phyloP scores from a whole-genome alignment of 306 rosid species.

The Mimosa bimucronata region DNA sequence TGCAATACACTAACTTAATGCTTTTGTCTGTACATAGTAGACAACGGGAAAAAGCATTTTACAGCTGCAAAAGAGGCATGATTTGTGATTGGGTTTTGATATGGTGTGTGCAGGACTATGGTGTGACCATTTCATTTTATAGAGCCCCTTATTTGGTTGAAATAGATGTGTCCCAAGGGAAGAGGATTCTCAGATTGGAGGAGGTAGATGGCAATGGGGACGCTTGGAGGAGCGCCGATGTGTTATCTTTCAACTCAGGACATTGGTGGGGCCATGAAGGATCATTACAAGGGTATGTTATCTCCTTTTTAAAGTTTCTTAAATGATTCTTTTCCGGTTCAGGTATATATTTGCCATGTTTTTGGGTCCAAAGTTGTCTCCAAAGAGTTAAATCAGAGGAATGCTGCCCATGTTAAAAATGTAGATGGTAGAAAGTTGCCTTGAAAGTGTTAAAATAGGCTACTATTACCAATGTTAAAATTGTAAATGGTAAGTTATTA shows the following conservation, averaged over 20 bases:
- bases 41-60: slow-evolving; percentile 31
- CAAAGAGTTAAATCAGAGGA: too few species aligned
- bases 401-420: too few species aligned
- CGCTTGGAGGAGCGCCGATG: slow-evolving; percentile 64
- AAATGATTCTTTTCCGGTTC: too few species aligned
- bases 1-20: slow-evolving; percentile 38
- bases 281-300: slow-evolving; percentile 66
- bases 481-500: too few species aligned
- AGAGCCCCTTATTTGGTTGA: slow-evolving; percentile 80
- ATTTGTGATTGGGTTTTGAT: slow-evolving; percentile 38
- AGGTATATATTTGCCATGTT: too few species aligned
- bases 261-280: slow-evolving; percentile 93
- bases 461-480: too few species aligned
- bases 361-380: too few species aligned
- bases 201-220: slow-evolving; percentile 59
- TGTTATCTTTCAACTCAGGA: slow-evolving; percentile 79
- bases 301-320: not conserved
- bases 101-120: slow-evolving; percentile 67
- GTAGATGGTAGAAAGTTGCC: too few species aligned
- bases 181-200: slow-evolving; percentile 65
- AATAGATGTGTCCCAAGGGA: slow-evolving; percentile 64
- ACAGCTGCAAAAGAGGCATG: slow-evolving; percentile 15
- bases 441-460: too few species aligned
- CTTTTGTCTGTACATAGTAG: slow-evolving; percentile 35
- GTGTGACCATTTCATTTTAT: slow-evolving; percentile 62